Conservation (phyloP, 768 basidiomycete species). For the Boletus pseudo-olivaceus region DNA sequence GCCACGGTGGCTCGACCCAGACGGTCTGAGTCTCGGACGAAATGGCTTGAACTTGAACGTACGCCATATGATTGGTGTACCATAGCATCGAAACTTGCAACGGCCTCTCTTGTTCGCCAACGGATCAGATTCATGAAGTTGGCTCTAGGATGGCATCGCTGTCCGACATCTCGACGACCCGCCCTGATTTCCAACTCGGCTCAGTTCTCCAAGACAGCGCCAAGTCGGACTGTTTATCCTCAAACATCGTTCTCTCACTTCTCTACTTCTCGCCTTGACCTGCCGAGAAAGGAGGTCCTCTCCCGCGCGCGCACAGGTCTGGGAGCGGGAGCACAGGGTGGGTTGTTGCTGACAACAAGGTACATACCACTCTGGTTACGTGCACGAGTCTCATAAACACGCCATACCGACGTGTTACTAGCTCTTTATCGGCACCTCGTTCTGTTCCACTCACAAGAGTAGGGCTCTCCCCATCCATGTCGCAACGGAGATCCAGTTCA, state of each 20-base stretch:
- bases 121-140: constrained; percentile 15
- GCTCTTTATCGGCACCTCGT: constrained; percentile 5
- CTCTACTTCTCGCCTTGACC: neutral
- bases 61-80: constrained; percentile 6
- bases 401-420: constrained; percentile 13
- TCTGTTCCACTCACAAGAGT: neutral
- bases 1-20: neutral
- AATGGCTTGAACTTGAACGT: neutral
- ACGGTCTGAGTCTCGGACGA: constrained; percentile 7
- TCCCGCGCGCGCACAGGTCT: neutral
- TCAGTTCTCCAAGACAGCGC: constrained; percentile 2
- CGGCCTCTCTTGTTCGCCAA: neutral
- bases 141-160: constrained; percentile 5
- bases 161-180: constrained; percentile 5
- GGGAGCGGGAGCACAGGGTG: neutral
- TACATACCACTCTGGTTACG: neutral
- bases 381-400: constrained; percentile 1
- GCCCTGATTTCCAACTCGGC: constrained; percentile 13
- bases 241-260: neutral
- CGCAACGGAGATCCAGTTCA: constrained; percentile 17
- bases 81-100: constrained; percentile 4
- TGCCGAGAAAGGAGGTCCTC: neutral
- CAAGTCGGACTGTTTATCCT: neutral
- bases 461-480: constrained; percentile 17
- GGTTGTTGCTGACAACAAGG: constrained; percentile 12